These are phyloP conservation scores for Colletotrichum sp. DNA, from an alignment of 2,329 filamentous ascomycete species.

Conservation along the genomic window DNA sequence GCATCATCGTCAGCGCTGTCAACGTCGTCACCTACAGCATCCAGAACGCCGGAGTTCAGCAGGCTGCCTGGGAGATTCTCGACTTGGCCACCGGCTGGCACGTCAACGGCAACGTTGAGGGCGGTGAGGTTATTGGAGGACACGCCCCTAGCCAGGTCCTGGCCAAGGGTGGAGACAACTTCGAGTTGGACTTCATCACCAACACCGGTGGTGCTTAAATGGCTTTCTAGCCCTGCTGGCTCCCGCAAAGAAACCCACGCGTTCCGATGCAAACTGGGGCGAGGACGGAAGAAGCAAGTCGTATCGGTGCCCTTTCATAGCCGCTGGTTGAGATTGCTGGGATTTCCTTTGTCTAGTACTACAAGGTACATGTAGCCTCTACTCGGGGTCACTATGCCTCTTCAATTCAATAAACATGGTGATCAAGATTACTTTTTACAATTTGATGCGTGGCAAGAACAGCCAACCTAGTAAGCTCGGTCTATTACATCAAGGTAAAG, in stretches of 20 bases:
- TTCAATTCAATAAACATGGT: neutral
- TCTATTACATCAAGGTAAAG: no score
- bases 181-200: neutral
- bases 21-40: neutral
- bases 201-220: neutral
- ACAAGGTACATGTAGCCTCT: neutral
- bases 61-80: neutral
- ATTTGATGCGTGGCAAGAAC: no score
- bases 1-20: neutral
- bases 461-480: no score
- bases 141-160: neutral
- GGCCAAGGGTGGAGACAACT: neutral
- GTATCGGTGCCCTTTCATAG: neutral
- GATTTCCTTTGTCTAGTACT: neutral
- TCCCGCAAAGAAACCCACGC: neutral
- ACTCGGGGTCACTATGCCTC: neutral
- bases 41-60: neutral
- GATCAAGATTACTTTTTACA: no score
- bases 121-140: neutral
- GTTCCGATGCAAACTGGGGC: neutral
- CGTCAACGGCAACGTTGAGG: neutral
- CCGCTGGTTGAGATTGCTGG: neutral
- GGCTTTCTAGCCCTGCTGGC: neutral
- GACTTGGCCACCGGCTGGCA: neutral
- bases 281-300: neutral